phyloP scores from a whole-genome alignment of 1,284 basidiomycete genomes.

The Lentinula novae-zelandiae region DNA sequence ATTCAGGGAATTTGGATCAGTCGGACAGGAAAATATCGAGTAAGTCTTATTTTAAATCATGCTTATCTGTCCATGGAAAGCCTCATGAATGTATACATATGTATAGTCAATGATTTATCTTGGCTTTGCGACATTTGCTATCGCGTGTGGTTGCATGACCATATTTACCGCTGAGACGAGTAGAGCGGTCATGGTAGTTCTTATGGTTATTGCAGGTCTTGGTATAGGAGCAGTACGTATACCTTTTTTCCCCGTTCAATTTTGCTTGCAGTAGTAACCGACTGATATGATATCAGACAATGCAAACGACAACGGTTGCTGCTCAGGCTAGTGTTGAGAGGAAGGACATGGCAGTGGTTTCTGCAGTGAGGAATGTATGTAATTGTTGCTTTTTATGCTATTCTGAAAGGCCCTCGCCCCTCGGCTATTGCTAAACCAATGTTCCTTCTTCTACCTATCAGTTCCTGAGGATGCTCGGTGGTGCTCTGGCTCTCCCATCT shows the following conservation, averaged over 20 bases:
- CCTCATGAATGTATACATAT: conserved; percentile 27
- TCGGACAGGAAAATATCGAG: conserved; percentile 63
- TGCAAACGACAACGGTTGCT: conserved; percentile 64
- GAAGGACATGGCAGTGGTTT: conserved; percentile 69
- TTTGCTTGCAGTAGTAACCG: background rate
- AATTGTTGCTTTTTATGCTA: background rate
- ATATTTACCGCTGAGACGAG: conserved; percentile 49
- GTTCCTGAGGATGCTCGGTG: no score
- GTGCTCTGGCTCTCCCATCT: no score
- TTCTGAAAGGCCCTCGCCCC: no score
- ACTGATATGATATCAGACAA: conserved; percentile 32
- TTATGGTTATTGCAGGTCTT: conserved; percentile 62
- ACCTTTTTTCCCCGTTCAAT: background rate
- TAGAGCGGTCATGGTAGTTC: conserved; percentile 56
- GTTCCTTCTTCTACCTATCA: no score
- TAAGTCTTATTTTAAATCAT: no score
- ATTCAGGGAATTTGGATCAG: conserved; percentile 59
- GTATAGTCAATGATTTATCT: conserved; percentile 44
- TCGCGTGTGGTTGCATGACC: conserved; percentile 67
- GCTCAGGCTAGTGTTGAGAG: conserved; percentile 66
- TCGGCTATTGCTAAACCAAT: no score
- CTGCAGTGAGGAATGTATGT: conserved; percentile 58
- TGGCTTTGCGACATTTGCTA: conserved; percentile 68
- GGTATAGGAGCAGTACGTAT: conserved; percentile 58
- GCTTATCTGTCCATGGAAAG: no score